Evolutionary conservation across 345 rosid genomes (phyloP).

Genomic region (Moringa oleifera): DNA sequence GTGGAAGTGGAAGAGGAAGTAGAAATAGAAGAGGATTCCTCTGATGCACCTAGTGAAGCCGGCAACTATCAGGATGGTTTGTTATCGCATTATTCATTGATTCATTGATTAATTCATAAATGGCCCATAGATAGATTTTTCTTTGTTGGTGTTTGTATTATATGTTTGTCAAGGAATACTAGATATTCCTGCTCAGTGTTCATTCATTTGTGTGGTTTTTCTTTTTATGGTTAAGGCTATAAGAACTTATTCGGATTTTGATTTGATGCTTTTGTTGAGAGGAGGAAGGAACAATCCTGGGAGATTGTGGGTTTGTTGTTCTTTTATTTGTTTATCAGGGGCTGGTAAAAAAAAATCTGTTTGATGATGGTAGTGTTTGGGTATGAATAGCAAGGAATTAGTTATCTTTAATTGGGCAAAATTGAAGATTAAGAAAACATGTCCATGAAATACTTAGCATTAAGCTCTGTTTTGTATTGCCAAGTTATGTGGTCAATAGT

Average conservation of each 20-base stretch:
- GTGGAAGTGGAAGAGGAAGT: slow-evolving; percentile 9
- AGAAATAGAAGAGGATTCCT: slow-evolving; percentile 12
- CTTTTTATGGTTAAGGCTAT: background rate
- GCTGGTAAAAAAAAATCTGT: too few relatives aligned
- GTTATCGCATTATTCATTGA: background rate
- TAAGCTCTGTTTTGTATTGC: background rate
- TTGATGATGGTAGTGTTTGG: background rate
- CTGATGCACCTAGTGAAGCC: slow-evolving; percentile 4
- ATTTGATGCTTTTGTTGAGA: background rate
- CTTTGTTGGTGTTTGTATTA: background rate
- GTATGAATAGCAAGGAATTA: background rate
- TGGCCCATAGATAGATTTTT: background rate
- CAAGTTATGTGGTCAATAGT: too few relatives aligned
- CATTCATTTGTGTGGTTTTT: background rate
- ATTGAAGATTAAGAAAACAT: background rate
- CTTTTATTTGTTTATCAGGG: background rate
- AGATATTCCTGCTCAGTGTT: background rate
- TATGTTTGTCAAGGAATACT: background rate
- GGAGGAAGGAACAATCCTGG: background rate
- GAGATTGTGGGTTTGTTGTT: background rate
- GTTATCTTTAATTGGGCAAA: background rate
- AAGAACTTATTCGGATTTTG: background rate
- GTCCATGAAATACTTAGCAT: background rate
- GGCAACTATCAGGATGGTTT: background rate
- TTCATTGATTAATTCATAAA: background rate